A percentile compares a stretch with the other conserved stretches of the same genome.
phyloP scores from a whole-genome alignment of 2,329 filamentous ascomycete species.

The Claviceps purpurea region DNA sequence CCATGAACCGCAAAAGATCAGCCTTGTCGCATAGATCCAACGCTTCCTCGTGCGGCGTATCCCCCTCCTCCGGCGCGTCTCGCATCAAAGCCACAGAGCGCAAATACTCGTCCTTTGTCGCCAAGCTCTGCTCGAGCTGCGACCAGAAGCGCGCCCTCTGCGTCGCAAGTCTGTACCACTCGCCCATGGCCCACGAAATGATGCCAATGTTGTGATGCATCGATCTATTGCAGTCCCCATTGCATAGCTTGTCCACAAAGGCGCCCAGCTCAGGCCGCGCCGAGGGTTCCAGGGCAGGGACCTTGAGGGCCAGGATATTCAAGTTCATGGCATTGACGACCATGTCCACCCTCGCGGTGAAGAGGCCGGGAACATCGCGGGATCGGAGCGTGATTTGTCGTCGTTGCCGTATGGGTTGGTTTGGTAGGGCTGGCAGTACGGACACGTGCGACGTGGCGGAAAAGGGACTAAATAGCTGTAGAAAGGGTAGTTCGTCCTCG shows the following conservation, averaged over 20 bases:
- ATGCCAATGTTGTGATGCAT: slow-evolving; percentile 44
- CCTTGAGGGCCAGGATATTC: slow-evolving; percentile 36
- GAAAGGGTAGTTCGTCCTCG: slow-evolving; percentile 52
- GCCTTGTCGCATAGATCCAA: slow-evolving; percentile 12
- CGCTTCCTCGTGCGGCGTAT: slow-evolving; percentile 8
- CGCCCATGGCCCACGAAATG: slow-evolving; percentile 52
- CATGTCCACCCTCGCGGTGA: slow-evolving; percentile 44
- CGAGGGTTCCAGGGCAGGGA: slow-evolving; percentile 42
- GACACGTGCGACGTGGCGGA: slow-evolving; percentile 42
- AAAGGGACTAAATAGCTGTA: slow-evolving; percentile 59
- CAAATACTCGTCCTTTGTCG: slow-evolving; percentile 16
- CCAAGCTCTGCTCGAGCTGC: slow-evolving; percentile 34
- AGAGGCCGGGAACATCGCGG: slow-evolving; percentile 33
- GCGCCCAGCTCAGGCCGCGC: slow-evolving; percentile 44
- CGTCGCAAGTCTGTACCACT: slow-evolving; percentile 50
- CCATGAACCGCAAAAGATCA: slow-evolving; percentile 41
- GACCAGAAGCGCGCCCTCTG: slow-evolving; percentile 52
- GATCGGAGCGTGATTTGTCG: slow-evolving; percentile 41
- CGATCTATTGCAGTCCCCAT: slow-evolving; percentile 26
- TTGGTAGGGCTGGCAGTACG: slow-evolving; percentile 24
- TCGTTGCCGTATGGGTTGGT: slow-evolving; percentile 31
- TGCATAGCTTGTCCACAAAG: slow-evolving; percentile 33
- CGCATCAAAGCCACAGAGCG: slow-evolving; percentile 14
- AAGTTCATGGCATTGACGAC: slow-evolving; percentile 41
- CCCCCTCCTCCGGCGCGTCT: slow-evolving; percentile 10